Percentiles rank a stretch among this genome's conserved stretches.
These are phyloP conservation scores for Yarrowia sp. DNA, from an alignment of 805 yeast species.

Conservation along the genomic window DNA sequence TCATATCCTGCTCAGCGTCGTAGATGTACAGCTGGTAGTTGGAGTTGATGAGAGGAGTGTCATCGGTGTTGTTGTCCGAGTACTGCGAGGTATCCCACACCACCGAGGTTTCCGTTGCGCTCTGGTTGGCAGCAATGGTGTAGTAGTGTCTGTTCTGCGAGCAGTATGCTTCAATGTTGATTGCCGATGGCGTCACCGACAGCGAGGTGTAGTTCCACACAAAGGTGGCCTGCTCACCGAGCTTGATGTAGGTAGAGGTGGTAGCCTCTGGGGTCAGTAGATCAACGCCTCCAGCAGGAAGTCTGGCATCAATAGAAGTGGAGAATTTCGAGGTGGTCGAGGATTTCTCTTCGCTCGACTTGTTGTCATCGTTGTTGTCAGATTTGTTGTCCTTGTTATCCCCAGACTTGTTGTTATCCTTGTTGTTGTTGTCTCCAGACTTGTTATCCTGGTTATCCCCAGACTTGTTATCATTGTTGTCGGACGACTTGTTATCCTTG, in stretches of 20 bases:
- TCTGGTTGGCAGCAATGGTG: slow-evolving; percentile 50
- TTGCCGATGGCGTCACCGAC: slow-evolving; percentile 49
- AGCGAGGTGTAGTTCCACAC: slow-evolving; percentile 53
- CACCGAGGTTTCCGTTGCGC: slow-evolving; percentile 46
- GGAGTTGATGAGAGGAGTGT: slow-evolving; percentile 47
- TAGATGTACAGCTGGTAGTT: slow-evolving; percentile 51
- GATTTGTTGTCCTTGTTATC: slow-evolving; percentile 1
- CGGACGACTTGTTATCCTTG: slow-evolving; percentile 1
- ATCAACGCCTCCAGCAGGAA: slow-evolving; percentile 52
- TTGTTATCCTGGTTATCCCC: slow-evolving; percentile 3
- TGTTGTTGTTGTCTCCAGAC: slow-evolving; percentile 11
- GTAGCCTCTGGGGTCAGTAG: slow-evolving; percentile 50
- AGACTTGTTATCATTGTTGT: slow-evolving; percentile 1
- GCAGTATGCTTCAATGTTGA: slow-evolving; percentile 53
- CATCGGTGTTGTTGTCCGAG: slow-evolving; percentile 43
- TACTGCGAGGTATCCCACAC: slow-evolving; percentile 52
- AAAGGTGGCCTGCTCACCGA: slow-evolving; percentile 53
- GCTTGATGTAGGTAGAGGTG: slow-evolving; percentile 50
- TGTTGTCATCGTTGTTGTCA: slow-evolving; percentile 16
- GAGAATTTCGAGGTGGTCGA: slow-evolving; percentile 42
- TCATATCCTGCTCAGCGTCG: slow-evolving; percentile 47
- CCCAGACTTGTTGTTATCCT: slow-evolving; percentile 9
- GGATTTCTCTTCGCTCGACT: slow-evolving; percentile 21
- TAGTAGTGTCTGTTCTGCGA: slow-evolving; percentile 50
- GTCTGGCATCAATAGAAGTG: slow-evolving; percentile 49